Evolutionary conservation across 2,329 filamentous ascomycete genomes (phyloP).

Genomic region (Colletotrichum zoysiae): DNA sequence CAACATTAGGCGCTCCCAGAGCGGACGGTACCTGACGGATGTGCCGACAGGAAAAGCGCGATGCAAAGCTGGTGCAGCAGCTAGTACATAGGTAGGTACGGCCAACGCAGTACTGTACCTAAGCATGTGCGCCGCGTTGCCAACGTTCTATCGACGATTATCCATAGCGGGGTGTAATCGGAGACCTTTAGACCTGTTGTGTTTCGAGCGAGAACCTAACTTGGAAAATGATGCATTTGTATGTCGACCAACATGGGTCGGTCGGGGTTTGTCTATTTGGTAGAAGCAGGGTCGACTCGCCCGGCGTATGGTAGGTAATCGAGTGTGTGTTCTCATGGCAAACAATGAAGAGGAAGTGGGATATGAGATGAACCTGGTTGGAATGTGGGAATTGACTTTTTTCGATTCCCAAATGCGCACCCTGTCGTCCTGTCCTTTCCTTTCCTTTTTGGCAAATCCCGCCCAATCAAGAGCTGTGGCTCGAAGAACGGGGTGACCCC

Average conservation of each 20-base stretch:
- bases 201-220: neutral
- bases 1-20: conserved; percentile 15
- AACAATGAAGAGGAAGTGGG: neutral
- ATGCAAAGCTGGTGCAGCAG: conserved; percentile 3
- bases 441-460: conserved; percentile 28
- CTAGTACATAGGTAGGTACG: neutral
- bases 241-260: neutral
- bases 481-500: neutral
- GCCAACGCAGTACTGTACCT: neutral
- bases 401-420: conserved; percentile 8
- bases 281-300: neutral
- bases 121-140: neutral
- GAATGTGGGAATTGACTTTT: conserved; percentile 26
- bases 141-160: neutral
- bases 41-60: conserved; percentile 8
- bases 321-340: neutral
- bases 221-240: neutral
- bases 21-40: conserved; percentile 27
- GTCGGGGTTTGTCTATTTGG: no score
- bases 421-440: conserved; percentile 9
- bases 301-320: neutral
- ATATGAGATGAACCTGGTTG: conserved; percentile 1
- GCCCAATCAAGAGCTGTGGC: conserved; percentile 21
- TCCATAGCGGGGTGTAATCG: neutral
- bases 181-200: neutral